Evolutionary conservation across 2,329 filamentous ascomycete genomes (phyloP), one percentile per base, ranked within the genome.

Genomic region (Fusarium pseudonygamai): DNA sequence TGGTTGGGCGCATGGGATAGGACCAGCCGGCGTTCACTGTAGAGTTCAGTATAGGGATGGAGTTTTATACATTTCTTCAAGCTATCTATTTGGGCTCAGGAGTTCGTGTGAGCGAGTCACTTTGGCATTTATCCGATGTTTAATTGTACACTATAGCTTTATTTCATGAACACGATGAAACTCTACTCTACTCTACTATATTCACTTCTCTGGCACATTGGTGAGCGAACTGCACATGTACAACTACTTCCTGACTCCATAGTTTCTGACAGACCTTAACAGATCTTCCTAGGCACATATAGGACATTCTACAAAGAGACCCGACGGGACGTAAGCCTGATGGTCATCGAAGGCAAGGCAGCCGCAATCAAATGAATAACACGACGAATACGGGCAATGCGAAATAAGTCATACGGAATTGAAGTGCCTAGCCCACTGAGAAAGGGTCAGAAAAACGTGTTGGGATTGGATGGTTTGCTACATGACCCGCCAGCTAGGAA

Each of bases 321-420:
- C 13, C 20, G 43, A 30, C 8, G 32, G n/a, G 24, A 42, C 8
- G 14, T 56, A 39, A 63, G 50, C 47, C n/a, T 24, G 20, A 24
- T 24, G 30, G 53, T 52, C 32, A 34, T 26, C 14, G 20, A 24
- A 34, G 26, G 45, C 45, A 46, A 40, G 63, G 55, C 46, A 59
- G 14, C n/a, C 42, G 13, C 16, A 18, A 43, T 24, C 16, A 5
- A 53, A 42, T 26, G 8, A 53, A 49, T 28, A 61, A 72, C n/a
- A 49, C 64, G 73, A 75, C 37, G 49, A 37, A 78, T 75, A 77
- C 72, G 71, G 62, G 56, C 60, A 62, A 76, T 49, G 49, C 59
- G 64, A 74, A 67, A 70, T 68, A 73, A 5, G 24, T 26, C 18
- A 13, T 22, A 8, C 24, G 7, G 14, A 24, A 16, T 15, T 11